Evolutionary conservation across 1,139 yeast species (phyloP), one percentile per base, ranked within the genome.

Genomic region (Pichia sp.): DNA sequence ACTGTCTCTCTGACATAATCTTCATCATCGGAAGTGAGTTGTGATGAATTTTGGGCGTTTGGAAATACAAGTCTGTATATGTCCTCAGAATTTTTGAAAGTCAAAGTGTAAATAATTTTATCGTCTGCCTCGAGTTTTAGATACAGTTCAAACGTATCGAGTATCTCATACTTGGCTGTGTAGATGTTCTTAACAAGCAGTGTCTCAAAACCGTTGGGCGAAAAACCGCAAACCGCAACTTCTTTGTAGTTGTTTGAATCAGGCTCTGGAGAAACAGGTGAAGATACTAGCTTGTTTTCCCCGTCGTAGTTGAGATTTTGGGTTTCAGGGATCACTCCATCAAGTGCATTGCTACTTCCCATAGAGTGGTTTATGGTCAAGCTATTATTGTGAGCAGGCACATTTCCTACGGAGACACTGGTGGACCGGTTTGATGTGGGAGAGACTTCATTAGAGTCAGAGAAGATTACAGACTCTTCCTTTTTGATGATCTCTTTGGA

Each of bases 131-230:
- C n/a, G 15, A 41, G 40, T 38, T 44, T 54, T 2, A 57, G 32
- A 36, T 53, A 59, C 2, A 59, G 10, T 34, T 59, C 61, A 46
- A 59, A 54, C 5, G 56, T 41, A 45, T 59, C 58, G 29, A 49
- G 43, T 1, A 56, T n/a, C 23, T 50, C 50, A 7, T 46, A 45
- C n/a, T 49, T 38, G 5, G 44, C 49, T 1, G 57, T 53, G 7
- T 19, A 11, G 5, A 45, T 16, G 36, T 54, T 52, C 15, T 43
- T 49, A 0, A 53, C 26, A 4, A 56, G 13, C 26, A 54, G 31
- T 3, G 51, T 41, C 8, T 51, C 56, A 6, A 46, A 38, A 3
- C 47, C 52, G 15, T 32, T 50, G 6, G 59, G 59, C 11, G 54
- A 55, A 19, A 43, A 55, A 4, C 59, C 59, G 36, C 46, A 43